Evolutionary conservation across 495 filamentous ascomycete species (phyloP), one percentile per base, ranked within the genome.

Genomic region (Xylaria cubensis): DNA sequence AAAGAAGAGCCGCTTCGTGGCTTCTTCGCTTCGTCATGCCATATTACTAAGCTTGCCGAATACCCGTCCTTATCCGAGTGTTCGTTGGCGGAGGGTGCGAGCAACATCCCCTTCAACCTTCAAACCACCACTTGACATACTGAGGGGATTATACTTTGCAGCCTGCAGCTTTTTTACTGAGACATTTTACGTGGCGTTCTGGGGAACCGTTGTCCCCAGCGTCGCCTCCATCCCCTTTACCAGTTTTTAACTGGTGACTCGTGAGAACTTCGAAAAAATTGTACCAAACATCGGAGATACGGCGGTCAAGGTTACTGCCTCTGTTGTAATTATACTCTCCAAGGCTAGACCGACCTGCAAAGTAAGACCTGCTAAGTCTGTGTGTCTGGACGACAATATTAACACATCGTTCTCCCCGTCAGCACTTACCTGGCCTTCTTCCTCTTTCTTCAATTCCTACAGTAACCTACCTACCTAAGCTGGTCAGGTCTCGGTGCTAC

Each of bases 361-460:
- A 58, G 10, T 58, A 36, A 56, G 32, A 59, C 32, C 56, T 59
- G 29, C 56, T 59, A 19, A 59, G 17, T 59, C 55, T 32, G 53
- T 32, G 53, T 32, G 15, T 29, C 15, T 41, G 39, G 17, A 21
- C n/a, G 21, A 48, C 4, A 64, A 46, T 50, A 46, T 50, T 21
- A 59, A 59, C 32, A 19, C 9, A n/a, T 34, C 32, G 58, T n/a
- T 17, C 21, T 61, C 58, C 32, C 17, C 34, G 58, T 21, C 34
- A 12, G 58, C 58, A 21, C 29, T 63, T 39, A 63, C 59, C 36
- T 42, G 59, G n/a, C 59, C 36, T 63, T 26, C n/a, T 63, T 42
- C 36, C 36, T 48, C 44, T 50, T 51, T 34, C 29, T 19, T 51
- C 63, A 34, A 66, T 10, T 29, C 42, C 29, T 39, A 51, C 13